Evolutionary conservation across 257 asterid species (phyloP).

Genomic region (Solanum tarijense): DNA sequence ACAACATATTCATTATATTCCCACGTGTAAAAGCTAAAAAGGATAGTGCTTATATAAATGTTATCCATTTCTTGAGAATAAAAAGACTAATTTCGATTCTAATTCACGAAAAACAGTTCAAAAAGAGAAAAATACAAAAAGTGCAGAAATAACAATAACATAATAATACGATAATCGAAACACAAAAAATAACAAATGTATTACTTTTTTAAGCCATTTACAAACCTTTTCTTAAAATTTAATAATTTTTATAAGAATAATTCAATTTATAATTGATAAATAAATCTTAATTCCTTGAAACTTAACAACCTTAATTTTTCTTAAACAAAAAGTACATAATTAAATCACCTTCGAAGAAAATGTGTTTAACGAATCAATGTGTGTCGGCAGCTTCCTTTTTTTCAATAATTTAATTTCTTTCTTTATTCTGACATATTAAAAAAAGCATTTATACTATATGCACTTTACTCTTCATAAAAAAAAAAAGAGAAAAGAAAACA

Average conservation of each 20-base stretch:
- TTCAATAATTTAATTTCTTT: not conserved
- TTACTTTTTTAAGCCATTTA: no score
- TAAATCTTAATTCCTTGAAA: not conserved
- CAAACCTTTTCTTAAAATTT: no score
- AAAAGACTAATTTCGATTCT: no score
- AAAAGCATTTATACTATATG: not conserved
- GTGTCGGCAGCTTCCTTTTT: not conserved
- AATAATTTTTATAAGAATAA: no score
- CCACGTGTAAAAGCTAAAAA: fast-evolving
- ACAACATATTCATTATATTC: no score
- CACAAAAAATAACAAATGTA: no score
- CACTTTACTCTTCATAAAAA: not conserved
- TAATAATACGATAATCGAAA: no score
- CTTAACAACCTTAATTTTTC: not conserved
- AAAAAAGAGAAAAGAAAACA: not conserved
- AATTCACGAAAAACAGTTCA: no score
- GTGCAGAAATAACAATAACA: no score
- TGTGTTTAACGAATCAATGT: not conserved
- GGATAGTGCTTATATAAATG: no score
- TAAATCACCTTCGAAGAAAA: not conserved
- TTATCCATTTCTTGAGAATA: not conserved
- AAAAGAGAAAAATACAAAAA: no score
- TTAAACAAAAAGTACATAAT: not conserved
- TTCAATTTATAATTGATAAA: not conserved
- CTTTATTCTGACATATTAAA: not conserved